These are phyloP conservation scores for Calophaca sinica DNA, from an alignment of 306 rosid genomes.

Conservation along the genomic window DNA sequence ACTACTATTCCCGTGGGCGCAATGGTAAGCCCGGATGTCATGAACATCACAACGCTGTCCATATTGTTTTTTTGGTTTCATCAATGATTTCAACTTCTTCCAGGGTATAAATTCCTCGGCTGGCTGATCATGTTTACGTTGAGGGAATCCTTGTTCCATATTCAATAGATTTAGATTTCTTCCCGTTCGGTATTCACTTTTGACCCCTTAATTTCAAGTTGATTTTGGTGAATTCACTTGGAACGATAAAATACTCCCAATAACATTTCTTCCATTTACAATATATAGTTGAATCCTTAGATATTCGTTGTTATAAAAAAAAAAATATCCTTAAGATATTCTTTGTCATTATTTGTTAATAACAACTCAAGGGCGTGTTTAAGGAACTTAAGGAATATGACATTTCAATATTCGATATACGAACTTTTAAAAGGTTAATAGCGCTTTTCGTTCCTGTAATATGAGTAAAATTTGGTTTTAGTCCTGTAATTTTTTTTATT, in stretches of 20 bases:
- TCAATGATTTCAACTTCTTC: constrained; percentile 34
- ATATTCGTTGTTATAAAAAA: too few species aligned
- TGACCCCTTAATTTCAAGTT: neutral
- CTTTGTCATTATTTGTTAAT: neutral
- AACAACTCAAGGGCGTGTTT: neutral
- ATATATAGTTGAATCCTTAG: too few species aligned
- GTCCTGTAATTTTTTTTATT: too few species aligned
- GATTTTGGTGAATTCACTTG: neutral
- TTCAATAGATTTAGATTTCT: constrained; percentile 11
- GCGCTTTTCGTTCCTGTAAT: too few species aligned
- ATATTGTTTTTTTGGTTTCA: neutral
- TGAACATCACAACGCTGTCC: constrained; percentile 1
- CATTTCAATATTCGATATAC: too few species aligned
- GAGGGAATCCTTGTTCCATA: constrained; percentile 19
- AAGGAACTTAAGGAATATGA: too few species aligned
- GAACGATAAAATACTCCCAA: neutral
- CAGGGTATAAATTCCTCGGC: constrained; percentile 44
- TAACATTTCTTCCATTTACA: too few species aligned
- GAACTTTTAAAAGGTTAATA: too few species aligned
- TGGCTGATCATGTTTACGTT: constrained; percentile 21
- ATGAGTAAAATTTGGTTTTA: too few species aligned
- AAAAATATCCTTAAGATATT: neutral
- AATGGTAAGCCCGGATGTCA: neutral
- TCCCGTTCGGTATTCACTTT: neutral
- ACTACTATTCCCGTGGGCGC: constrained; percentile 23